These are phyloP conservation scores for Naganishia liquefaciens DNA, from an alignment of 1,284 basidiomycete species.

Conservation along the genomic window DNA sequence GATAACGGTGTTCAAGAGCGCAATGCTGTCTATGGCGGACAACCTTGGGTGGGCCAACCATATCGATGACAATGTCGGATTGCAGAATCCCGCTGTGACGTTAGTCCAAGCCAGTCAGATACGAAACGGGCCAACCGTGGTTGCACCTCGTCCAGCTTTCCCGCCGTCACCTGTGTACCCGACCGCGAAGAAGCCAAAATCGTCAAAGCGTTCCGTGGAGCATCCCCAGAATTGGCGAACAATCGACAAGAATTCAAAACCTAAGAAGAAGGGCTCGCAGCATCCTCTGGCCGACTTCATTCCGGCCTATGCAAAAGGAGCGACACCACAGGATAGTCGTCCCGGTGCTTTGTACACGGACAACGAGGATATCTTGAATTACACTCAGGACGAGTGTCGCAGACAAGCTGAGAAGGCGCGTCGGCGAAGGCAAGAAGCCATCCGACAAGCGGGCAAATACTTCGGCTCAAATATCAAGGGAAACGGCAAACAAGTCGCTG, in stretches of 20 bases:
- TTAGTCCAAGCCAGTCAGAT: no score
- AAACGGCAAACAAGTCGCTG: constrained; percentile 42
- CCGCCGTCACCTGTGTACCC: constrained; percentile 12
- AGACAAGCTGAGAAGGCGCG: constrained; percentile 40
- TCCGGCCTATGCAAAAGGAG: constrained; percentile 41
- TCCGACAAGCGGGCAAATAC: constrained; percentile 44
- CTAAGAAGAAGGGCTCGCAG: constrained; percentile 10
- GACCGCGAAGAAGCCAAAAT: constrained; percentile 11
- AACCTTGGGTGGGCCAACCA: constrained; percentile 36
- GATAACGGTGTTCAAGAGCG: constrained; percentile 45
- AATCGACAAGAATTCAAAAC: constrained; percentile 37
- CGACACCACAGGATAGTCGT: constrained; percentile 37
- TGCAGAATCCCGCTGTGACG: background rate
- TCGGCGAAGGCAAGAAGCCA: constrained; percentile 40
- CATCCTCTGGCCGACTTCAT: constrained; percentile 43
- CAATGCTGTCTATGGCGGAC: constrained; percentile 44
- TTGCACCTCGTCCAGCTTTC: background rate
- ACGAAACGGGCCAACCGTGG: no score
- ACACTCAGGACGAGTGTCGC: constrained; percentile 41
- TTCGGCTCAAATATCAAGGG: constrained; percentile 36
- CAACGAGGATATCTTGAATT: constrained; percentile 27
- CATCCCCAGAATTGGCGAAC: constrained; percentile 48
- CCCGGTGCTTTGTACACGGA: constrained; percentile 35
- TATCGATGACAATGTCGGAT: constrained; percentile 1
- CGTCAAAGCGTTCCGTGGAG: constrained; percentile 6